Base-by-base conservation (phyloP, 345 rosid genomes). In the Corchorus olitorius region DNA sequence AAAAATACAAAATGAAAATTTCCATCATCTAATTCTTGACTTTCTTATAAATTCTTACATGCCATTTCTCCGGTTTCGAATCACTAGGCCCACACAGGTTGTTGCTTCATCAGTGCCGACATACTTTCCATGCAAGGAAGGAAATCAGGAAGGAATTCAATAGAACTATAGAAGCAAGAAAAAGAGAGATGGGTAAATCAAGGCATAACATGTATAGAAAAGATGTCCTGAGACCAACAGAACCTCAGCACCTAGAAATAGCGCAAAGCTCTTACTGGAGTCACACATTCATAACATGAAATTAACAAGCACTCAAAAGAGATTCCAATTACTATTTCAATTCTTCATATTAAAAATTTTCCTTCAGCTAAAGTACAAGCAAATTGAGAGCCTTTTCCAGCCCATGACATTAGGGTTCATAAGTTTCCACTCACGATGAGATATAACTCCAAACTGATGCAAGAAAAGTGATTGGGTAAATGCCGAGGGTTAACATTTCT, bases 91-190 rank as follows among this genome's bases (percentile, higher is more conserved):
- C 59, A 93, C 87, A 6, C 98, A 94, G 65, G 97, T 93, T 52
- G 98, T 94, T 66, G 97, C 95, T 84, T 94, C 98, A 82, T 94
- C 98, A 16, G 91, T 88, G 80, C 97, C 98, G 10, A 87, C 83
- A 79, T 83, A 85, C 97, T 94, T 77, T 35, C 65, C 80, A 77
- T 62, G 54, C 64, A 77, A 55, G 53, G 53, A 65, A 8, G 11
- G 73, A 70, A 70, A 70, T 52, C 17, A 34, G 48, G 74, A 7
- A 37, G 6, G 20, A 10, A 58, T 58, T 60, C 22, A 58, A 45
- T 41, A 72, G 41, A 39, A 20, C 34, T 33, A 54, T 19, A 56
- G 41, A 45, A 8, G 39, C 35, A 3, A 56, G 54, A 43, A 54
- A 55, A 58, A 0, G 52, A 27, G 6, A 43, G 41, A 20, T 8